A percentile compares a stretch with the other conserved stretches of the same genome.
phyloP scores from a whole-genome alignment of 1,284 basidiomycete genomes.

The Cystobasidium pallidum region DNA sequence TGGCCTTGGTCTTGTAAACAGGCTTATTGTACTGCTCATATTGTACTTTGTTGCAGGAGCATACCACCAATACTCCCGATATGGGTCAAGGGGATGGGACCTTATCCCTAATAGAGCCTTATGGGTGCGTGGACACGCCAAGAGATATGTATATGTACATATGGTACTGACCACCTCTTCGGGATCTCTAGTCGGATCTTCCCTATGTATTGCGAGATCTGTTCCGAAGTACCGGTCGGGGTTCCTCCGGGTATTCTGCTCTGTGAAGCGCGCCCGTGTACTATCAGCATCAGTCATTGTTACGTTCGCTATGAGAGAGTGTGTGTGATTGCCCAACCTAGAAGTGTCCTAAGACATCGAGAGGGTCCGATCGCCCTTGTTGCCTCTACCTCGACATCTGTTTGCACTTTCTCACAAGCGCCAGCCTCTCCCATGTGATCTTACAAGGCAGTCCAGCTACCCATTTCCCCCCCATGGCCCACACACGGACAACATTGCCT shows the following conservation, averaged over 20 bases:
- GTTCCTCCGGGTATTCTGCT: slow-evolving; percentile 39
- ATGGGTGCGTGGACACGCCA: slow-evolving; percentile 7
- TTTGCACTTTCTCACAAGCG: too few relatives aligned
- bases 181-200: slow-evolving; percentile 84
- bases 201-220: slow-evolving; percentile 79
- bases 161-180: too few relatives aligned
- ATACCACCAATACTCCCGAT: slow-evolving; percentile 80
- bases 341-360: not conserved
- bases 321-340: too few relatives aligned
- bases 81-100: slow-evolving; percentile 74
- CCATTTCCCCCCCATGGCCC: not conserved
- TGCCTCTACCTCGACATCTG: too few relatives aligned
- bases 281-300: not conserved
- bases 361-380: too few relatives aligned
- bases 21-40: slow-evolving; percentile 66
- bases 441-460: too few relatives aligned
- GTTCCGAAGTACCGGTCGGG: slow-evolving; percentile 29
- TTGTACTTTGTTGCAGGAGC: slow-evolving; percentile 73
- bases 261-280: not conserved
- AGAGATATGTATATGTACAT: too few relatives aligned
- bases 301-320: too few relatives aligned
- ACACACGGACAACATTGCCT: slow-evolving; percentile 3
- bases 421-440: not conserved
- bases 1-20: too few relatives aligned
- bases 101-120: slow-evolving; percentile 69